Evolutionary conservation across 139 green algal species (phyloP).

Genomic region (Chlorella sp.): DNA sequence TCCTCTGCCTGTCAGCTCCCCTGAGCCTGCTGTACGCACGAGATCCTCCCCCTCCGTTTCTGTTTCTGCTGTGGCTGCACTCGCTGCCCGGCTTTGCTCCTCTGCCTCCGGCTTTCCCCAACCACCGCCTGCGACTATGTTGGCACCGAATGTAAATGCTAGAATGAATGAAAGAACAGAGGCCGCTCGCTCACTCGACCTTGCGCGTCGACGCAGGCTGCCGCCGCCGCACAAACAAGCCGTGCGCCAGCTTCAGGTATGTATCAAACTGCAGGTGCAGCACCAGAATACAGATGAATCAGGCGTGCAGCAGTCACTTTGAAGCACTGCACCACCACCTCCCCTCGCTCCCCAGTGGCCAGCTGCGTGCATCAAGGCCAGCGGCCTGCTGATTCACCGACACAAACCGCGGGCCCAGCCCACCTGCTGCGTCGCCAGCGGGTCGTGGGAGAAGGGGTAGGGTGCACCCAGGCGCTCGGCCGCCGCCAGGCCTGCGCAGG

Average conservation of each 20-base stretch:
- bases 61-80: too few species aligned
- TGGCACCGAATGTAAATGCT: too few species aligned
- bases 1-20: too few species aligned
- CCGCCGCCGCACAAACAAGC: constrained; percentile 28
- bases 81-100: too few species aligned
- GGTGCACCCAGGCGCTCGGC: constrained; percentile 64
- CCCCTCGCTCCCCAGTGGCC: background rate
- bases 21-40: too few species aligned
- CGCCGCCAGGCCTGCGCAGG: constrained; percentile 62
- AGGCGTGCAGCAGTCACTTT: background rate
- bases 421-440: constrained; percentile 53
- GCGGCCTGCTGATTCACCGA: background rate
- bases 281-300: background rate
- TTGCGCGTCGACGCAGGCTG: too few species aligned
- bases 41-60: too few species aligned
- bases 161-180: too few species aligned
- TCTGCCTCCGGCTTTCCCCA: too few species aligned
- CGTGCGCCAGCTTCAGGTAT: constrained; percentile 36
- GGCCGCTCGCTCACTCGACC: too few species aligned
- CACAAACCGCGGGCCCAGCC: constrained; percentile 35
- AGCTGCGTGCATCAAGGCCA: background rate
- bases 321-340: background rate
- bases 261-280: constrained; percentile 23
- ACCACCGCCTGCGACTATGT: too few species aligned
- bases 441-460: constrained; percentile 68